A percentile compares a stretch with the other conserved stretches of the same genome.
These are phyloP conservation scores for Torrubiellomyces zombiae DNA, from an alignment of 2,329 filamentous ascomycete genomes.

Conservation along the genomic window DNA sequence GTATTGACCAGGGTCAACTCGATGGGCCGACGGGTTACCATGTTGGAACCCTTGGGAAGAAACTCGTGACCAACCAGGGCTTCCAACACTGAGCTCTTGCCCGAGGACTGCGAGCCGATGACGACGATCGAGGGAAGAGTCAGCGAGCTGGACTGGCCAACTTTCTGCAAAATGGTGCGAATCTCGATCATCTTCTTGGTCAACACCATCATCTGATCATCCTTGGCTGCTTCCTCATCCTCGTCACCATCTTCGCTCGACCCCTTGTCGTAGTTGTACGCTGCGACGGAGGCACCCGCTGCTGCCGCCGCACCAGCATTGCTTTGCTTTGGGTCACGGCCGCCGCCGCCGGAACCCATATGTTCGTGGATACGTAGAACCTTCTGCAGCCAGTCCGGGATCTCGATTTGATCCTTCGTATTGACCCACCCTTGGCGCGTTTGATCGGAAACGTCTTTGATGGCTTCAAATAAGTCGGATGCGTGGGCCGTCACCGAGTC, in stretches of 20 bases:
- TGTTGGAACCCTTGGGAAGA: constrained; percentile 91
- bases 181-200: constrained; percentile 99
- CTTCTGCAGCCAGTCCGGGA: constrained; percentile 63
- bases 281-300: constrained; percentile 57
- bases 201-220: constrained; percentile 98
- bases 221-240: constrained; percentile 52
- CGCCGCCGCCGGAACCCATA: constrained; percentile 33
- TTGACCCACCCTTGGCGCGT: constrained; percentile 67
- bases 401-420: constrained; percentile 59
- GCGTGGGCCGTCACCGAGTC: constrained; percentile 57
- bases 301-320: constrained; percentile 43
- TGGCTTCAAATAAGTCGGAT: constrained; percentile 51
- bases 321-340: constrained; percentile 38
- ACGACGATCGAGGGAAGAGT: constrained; percentile 96
- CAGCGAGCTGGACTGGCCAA: constrained; percentile 79
- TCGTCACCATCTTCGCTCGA: constrained; percentile 46
- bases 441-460: constrained; percentile 61
- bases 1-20: constrained; percentile 94
- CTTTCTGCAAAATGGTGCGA: constrained; percentile 71
- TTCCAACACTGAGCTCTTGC: constrained; percentile 93
- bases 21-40: constrained; percentile 92
- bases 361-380: constrained; percentile 48
- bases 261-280: constrained; percentile 61
- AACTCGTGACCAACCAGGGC: constrained; percentile 97
- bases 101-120: constrained; percentile 94